Evolutionary conservation across 352 stramenopile species (phyloP), one percentile per base, ranked within the genome.

Genomic region (Plasmopara muralis): DNA sequence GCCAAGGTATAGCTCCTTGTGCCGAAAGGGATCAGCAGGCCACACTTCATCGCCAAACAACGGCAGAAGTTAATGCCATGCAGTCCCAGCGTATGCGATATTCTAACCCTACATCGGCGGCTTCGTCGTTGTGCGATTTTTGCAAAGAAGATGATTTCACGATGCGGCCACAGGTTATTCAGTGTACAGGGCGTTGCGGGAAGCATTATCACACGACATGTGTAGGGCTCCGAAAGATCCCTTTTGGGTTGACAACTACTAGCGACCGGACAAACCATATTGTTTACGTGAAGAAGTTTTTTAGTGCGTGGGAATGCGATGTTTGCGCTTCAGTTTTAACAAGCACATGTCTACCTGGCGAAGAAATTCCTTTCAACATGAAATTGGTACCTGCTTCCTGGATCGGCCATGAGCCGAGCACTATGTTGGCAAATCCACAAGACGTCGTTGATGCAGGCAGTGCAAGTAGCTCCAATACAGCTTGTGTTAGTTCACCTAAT

Each of bases 111-210:
- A 72, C 71, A 1, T 43, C 55, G 1, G 37, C 53, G 4, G 57
- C 75, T 33, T 54, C 60, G 15, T 67, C 60, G 9, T 18, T 79
- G 10, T 93, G 82, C 50, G 41, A 57, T 14, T 59, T 68, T 1
- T 93, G 82, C 64, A 78, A 81, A 10, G 77, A 90, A 42, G 82
- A 93, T 30, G 82, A 93, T 65, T 90, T 87, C 57, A 83, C 90
- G 73, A 86, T 83, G 66, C 74, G 82, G 1, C 66, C 82, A 5
- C 82, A 93, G 52, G 58, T 93, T 41, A 76, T 93, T 0, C 56
- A 43, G 0, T 93, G 82, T 57, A 68, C 49, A 2, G 77, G 73
- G 0, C 33, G 45, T 8, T 93, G 82, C 16, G 54, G 55, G 14
- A 68, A 60, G 9, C 74, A 70, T 35, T 93, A 86, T 38, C 82